Conservation (phyloP, 2,329 filamentous ascomycete genomes). For the Ascochyta fabae region DNA sequence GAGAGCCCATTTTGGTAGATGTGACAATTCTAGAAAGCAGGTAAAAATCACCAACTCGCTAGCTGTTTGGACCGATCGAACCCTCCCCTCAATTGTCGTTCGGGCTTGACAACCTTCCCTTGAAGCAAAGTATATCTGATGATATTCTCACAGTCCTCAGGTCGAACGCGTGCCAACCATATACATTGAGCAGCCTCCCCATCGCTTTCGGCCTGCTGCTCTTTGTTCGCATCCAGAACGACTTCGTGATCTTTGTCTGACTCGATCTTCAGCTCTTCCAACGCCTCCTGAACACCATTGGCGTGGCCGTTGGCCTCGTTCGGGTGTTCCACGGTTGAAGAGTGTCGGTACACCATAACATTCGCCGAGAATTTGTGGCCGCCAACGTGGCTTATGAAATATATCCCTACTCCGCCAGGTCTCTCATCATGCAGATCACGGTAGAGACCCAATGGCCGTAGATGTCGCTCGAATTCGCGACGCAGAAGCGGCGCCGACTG, state of each 20-base stretch:
- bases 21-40: neutral
- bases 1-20: neutral
- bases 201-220: slow-evolving; percentile 46
- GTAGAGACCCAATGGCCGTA: slow-evolving; percentile 82
- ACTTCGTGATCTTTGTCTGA: slow-evolving; percentile 47
- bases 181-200: slow-evolving; percentile 79
- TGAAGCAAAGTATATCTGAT: slow-evolving; percentile 87
- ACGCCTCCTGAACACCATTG: slow-evolving; percentile 42
- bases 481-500: slow-evolving; percentile 90
- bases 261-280: slow-evolving; percentile 48
- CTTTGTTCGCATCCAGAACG: slow-evolving; percentile 40
- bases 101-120: slow-evolving; percentile 92
- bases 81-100: slow-evolving; percentile 82
- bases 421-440: slow-evolving; percentile 87
- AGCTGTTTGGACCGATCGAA: slow-evolving; percentile 84
- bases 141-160: slow-evolving; percentile 92
- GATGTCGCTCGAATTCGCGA: slow-evolving; percentile 86
- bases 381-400: slow-evolving; percentile 95
- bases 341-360: slow-evolving; percentile 83
- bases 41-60: slow-evolving; percentile 77
- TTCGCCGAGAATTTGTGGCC: slow-evolving; percentile 98
- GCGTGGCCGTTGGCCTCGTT: slow-evolving; percentile 27
- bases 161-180: slow-evolving; percentile 84
- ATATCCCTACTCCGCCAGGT: slow-evolving; percentile 90
- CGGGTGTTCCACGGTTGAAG: slow-evolving; percentile 29